phyloP scores from a whole-genome alignment of 345 rosid species.

The Gossypium sturtianum region DNA sequence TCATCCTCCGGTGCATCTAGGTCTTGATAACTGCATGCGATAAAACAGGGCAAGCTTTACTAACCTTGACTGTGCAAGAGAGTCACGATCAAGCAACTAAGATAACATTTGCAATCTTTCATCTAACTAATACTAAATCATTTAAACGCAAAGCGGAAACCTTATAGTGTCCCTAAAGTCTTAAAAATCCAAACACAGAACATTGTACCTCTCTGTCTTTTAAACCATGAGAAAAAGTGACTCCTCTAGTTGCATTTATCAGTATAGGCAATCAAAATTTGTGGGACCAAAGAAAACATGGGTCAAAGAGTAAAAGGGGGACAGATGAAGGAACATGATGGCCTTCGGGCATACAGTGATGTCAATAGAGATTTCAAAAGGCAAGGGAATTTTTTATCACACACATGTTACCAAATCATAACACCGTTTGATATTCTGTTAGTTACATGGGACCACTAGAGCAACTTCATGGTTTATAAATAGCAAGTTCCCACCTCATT shows the following conservation, averaged over 20 bases:
- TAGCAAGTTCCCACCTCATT: background rate
- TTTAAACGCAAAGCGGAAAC: background rate
- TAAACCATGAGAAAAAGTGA: background rate
- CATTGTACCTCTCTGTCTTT: background rate
- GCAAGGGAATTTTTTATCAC: background rate
- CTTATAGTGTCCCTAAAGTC: background rate
- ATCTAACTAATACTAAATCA: background rate
- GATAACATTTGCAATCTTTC: background rate
- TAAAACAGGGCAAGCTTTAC: background rate
- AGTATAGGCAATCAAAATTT: background rate
- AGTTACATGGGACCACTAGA: background rate
- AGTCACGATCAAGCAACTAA: background rate
- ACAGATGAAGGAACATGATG: background rate
- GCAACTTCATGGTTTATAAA: background rate
- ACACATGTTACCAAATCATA: background rate
- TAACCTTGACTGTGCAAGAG: background rate
- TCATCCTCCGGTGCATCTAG: constrained; percentile 95
- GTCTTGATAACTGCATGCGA: constrained; percentile 83
- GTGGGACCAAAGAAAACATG: background rate
- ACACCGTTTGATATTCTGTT: background rate
- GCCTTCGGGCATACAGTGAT: background rate
- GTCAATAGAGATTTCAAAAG: background rate
- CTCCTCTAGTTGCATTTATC: background rate
- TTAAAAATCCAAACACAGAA: background rate
- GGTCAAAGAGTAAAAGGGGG: background rate